Percentiles rank a stretch among this genome's conserved stretches.
These are phyloP conservation scores for Nicotiana attenuata DNA, from an alignment of 257 asterid genomes.

Conservation along the genomic window DNA sequence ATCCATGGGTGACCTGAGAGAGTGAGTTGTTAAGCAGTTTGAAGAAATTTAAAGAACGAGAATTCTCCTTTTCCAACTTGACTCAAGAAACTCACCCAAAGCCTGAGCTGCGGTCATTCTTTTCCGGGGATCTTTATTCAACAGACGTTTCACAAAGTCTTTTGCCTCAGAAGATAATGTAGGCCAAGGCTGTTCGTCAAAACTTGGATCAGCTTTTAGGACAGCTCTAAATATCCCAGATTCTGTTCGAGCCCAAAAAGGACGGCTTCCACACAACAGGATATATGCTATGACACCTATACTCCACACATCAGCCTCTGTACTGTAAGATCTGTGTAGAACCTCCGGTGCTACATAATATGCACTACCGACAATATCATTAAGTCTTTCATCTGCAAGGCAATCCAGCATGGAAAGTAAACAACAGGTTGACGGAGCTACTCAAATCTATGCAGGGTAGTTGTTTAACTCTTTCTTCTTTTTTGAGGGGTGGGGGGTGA, in stretches of 20 bases:
- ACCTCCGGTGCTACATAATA: slow-evolving; percentile 99
- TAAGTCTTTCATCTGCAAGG: slow-evolving; percentile 78
- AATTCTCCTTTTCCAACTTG: not conserved
- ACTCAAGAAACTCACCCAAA: slow-evolving; percentile 47
- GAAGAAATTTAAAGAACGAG: not conserved
- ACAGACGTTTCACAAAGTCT: slow-evolving; percentile 73
- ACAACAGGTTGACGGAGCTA: not conserved
- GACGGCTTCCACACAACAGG: slow-evolving; percentile 80
- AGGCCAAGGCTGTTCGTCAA: slow-evolving; percentile 93
- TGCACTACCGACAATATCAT: slow-evolving; percentile 95
- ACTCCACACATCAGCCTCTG: slow-evolving; percentile 98
- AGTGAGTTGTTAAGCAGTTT: slow-evolving; percentile 13
- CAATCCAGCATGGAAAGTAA: not conserved
- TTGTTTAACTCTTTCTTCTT: not conserved
- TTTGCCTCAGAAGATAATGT: slow-evolving; percentile 69
- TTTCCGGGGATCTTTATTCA: slow-evolving; percentile 85
- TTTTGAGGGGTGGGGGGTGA: not conserved
- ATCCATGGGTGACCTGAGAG: slow-evolving; percentile 95
- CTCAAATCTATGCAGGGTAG: not conserved
- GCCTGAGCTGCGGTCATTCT: slow-evolving; percentile 98
- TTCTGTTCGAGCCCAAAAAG: slow-evolving; percentile 96
- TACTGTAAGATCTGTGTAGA: slow-evolving; percentile 76
- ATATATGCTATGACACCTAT: slow-evolving; percentile 84
- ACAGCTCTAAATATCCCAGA: slow-evolving; percentile 91
- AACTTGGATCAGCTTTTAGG: slow-evolving; percentile 83